These are phyloP conservation scores for Thraustotheca clavata DNA, from an alignment of 352 stramenopile species.

Conservation along the genomic window DNA sequence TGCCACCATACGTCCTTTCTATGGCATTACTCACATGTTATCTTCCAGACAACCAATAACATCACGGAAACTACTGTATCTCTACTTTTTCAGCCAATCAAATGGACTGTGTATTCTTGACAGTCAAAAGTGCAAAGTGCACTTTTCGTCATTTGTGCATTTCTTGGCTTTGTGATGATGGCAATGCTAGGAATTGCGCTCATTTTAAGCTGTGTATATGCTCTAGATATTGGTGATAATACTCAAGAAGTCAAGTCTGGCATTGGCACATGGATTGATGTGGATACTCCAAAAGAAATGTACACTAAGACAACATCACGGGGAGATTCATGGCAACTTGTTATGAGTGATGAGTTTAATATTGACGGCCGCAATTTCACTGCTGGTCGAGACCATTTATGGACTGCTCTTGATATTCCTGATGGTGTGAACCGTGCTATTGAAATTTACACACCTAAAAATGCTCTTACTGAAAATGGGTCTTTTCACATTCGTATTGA, in stretches of 20 bases:
- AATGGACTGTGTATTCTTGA: too few species aligned
- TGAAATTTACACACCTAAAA: conserved; percentile 57
- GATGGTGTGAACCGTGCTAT: conserved; percentile 59
- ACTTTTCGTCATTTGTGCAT: too few species aligned
- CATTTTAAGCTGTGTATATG: too few species aligned
- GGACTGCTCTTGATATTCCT: conserved; percentile 50
- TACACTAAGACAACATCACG: conserved; percentile 41
- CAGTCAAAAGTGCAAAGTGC: too few species aligned
- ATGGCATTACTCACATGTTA: too few species aligned
- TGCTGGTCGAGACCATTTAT: conserved; percentile 51
- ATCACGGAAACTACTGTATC: too few species aligned
- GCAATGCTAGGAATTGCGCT: too few species aligned
- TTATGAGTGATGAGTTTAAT: conserved; percentile 68
- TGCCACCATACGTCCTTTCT: too few species aligned
- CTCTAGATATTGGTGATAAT: background rate
- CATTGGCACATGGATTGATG: conserved; percentile 47
- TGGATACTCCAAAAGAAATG: conserved; percentile 36
- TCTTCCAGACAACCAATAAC: too few species aligned
- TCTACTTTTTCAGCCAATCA: too few species aligned
- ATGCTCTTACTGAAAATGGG: conserved; percentile 43
- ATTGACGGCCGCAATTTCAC: conserved; percentile 40
- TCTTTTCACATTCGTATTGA: conserved; percentile 57
- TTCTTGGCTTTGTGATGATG: too few species aligned
- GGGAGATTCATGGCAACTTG: conserved; percentile 42
- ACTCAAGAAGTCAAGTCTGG: conserved; percentile 30